Percentiles rank a stretch among this genome's conserved stretches.
Evolutionary conservation across 345 rosid species (phyloP).

Genomic region (Stellera chamaejasme): DNA sequence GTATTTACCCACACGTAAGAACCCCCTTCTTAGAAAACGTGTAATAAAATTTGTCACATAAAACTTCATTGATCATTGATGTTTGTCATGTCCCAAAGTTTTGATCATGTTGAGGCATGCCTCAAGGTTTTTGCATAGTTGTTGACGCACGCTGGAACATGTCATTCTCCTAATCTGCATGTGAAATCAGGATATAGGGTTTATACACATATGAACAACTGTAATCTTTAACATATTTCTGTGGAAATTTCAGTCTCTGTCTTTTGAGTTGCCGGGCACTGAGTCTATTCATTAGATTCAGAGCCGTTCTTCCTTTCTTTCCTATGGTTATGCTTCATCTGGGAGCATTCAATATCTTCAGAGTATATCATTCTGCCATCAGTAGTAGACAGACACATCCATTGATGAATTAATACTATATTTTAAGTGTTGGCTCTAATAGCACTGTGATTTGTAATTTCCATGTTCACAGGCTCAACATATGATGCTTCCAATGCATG

Average conservation of each 20-base stretch:
- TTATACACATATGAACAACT: too few species aligned
- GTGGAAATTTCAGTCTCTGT: background rate
- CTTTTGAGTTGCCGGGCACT: background rate
- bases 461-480: conserved; percentile 43
- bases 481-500: conserved; percentile 60
- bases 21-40: too few species aligned
- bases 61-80: too few species aligned
- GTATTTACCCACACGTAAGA: too few species aligned
- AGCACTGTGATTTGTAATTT: background rate
- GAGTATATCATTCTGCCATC: background rate
- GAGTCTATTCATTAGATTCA: too few species aligned
- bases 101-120: too few species aligned
- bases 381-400: background rate
- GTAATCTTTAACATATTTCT: background rate
- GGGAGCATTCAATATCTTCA: background rate
- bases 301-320: background rate
- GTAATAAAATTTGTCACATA: too few species aligned
- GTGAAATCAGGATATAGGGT: too few species aligned
- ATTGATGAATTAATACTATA: background rate
- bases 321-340: background rate
- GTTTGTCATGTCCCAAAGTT: too few species aligned
- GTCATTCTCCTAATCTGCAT: too few species aligned
- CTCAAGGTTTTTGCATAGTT: too few species aligned
- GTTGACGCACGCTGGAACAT: too few species aligned
- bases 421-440: background rate